These are phyloP conservation scores for Aspergillus sp. DNA, from an alignment of 2,329 filamentous ascomycete genomes.

Conservation along the genomic window DNA sequence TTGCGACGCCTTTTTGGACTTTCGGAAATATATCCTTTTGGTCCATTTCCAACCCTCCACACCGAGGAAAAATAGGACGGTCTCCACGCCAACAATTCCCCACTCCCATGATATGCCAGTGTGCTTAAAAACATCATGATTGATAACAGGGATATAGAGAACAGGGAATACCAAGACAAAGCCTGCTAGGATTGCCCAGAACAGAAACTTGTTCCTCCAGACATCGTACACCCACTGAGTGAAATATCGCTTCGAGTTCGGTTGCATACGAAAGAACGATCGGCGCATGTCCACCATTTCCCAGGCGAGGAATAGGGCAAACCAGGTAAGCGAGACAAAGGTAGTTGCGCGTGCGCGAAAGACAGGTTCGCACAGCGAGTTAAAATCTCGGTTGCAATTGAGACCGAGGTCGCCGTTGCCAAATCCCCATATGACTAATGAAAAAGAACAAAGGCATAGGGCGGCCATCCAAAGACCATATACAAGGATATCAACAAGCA, in stretches of 20 bases:
- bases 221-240: constrained; percentile 69
- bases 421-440: constrained; percentile 55
- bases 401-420: constrained; percentile 60
- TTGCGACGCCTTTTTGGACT: no score
- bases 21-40: constrained; percentile 53
- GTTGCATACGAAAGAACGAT: constrained; percentile 72
- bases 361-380: constrained; percentile 62
- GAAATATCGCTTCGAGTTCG: constrained; percentile 55
- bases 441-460: constrained; percentile 64
- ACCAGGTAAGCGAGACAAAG: constrained; percentile 75
- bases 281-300: constrained; percentile 73
- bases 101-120: constrained; percentile 68
- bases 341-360: constrained; percentile 73
- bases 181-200: constrained; percentile 63
- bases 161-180: constrained; percentile 61
- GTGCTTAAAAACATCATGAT: constrained; percentile 66
- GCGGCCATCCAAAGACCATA: constrained; percentile 78
- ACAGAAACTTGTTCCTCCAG: constrained; percentile 72
- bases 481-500: constrained; percentile 76
- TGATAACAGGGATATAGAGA: constrained; percentile 69
- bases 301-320: constrained; percentile 75
- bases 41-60: constrained; percentile 68
- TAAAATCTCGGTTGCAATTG: constrained; percentile 57
- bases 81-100: constrained; percentile 65
- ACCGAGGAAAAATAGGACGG: constrained; percentile 63